Base-by-base conservation (phyloP, 768 basidiomycete species). In the Trametes villosa region DNA sequence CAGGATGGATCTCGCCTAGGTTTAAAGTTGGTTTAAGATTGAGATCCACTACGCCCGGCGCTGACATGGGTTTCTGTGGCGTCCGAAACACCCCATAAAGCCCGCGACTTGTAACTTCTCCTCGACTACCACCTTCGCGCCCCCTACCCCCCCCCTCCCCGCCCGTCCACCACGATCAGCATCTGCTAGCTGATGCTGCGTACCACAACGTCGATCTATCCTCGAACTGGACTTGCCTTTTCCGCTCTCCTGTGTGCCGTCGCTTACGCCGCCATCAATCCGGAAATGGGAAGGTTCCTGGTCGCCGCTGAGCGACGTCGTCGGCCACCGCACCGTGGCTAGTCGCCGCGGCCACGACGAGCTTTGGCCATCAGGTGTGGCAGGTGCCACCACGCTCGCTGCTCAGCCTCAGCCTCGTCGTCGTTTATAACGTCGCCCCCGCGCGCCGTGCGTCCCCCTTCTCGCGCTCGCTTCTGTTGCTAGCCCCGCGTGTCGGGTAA, bases 201-300 rank as follows among this genome's bases (percentile, higher is more conserved):
- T 44, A 48, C 51, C 48, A 15, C 29, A 27, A 45, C 33, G 45
- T 24, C 4, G 36, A 49, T 40, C 24, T 15, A 29, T 26, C 15
- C 27, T 51, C n/a, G 34, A 33, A 47, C 44, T 36, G 20, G 48
- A 24, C 6, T 45, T 62, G 24, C 55, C 60, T 52, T 51, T 52
- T 46, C 22, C 22, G 55, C 54, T 8, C 33, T 17, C 36, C 60
- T 62, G 54, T 24, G 60, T 47, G 47, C 55, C 54, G 56, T 62
- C 53, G 40, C 47, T 46, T 55, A 44, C 60, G 60, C 60, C 53
- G 60, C 60, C 60, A 62, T 62, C 60, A 62, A 36, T 27, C 60
- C 49, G 18, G 44, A 57, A 46, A 53, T 53, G 54, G 60, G 12
- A 62, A 47, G 29, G 50, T 40, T 38, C 49, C 42, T 57, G 49